Percentiles rank a stretch among this genome's conserved stretches.
phyloP scores from a whole-genome alignment of 2,329 filamentous ascomycete genomes.

The Fusarium sp. region DNA sequence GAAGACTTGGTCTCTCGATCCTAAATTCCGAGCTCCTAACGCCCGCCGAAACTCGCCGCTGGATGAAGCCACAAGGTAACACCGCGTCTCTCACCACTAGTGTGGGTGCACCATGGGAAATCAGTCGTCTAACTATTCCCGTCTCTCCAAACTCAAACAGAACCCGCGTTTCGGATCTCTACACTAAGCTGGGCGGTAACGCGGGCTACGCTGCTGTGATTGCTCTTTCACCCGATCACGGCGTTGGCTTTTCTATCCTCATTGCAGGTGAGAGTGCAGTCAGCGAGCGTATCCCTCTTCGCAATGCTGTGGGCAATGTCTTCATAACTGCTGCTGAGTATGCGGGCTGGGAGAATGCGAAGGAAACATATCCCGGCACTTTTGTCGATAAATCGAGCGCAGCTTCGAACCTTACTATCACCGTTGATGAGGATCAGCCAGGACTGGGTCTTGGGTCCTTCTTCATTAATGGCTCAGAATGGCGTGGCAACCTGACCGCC shows the following conservation, averaged over 20 bases:
- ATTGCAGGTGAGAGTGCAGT: conserved; percentile 42
- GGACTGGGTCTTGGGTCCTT: conserved; percentile 21
- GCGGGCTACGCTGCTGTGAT: conserved; percentile 21
- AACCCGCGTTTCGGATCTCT: conserved; percentile 37
- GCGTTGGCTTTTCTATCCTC: conserved; percentile 45
- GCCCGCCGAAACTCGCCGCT: conserved; percentile 5
- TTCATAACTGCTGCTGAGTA: conserved; percentile 41
- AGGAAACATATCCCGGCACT: conserved; percentile 29
- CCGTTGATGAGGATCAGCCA: conserved; percentile 27
- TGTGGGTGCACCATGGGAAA: conserved; percentile 43
- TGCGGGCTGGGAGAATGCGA: conserved; percentile 38
- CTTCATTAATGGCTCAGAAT: neutral
- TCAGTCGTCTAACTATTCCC: conserved; percentile 32
- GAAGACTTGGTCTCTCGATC: conserved; percentile 36
- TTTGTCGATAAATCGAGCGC: conserved; percentile 17
- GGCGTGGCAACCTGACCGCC: neutral
- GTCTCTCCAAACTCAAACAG: conserved; percentile 41
- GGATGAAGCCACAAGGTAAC: conserved; percentile 42
- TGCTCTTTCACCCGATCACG: conserved; percentile 35
- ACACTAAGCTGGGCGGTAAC: conserved; percentile 33
- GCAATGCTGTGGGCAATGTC: conserved; percentile 26
- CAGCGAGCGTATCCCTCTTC: conserved; percentile 29
- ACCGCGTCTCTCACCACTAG: conserved; percentile 35
- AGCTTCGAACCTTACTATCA: conserved; percentile 36
- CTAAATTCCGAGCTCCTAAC: conserved; percentile 36